A percentile compares a stretch with the other conserved stretches of the same genome.
Conservation (phyloP, 1,284 basidiomycete species). For the Fomitopsis betulina region DNA sequence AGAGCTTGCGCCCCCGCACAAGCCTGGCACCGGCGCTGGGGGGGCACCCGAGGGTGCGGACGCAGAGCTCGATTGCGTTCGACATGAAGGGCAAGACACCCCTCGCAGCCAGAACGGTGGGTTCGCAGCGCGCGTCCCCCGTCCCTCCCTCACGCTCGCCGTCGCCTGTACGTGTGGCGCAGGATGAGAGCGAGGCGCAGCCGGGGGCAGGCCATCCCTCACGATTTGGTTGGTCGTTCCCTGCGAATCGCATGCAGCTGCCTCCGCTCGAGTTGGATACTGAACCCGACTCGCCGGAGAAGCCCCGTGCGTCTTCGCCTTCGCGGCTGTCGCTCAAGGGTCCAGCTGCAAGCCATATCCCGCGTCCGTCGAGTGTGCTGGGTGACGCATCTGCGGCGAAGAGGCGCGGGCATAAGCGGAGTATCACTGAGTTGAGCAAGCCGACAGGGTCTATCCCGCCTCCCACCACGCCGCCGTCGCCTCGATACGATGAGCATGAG, state of each 20-base stretch:
- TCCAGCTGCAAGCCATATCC: not conserved
- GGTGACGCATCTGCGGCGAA: slow-evolving; percentile 5
- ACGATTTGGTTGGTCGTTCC: slow-evolving; percentile 39
- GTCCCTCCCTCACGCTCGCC: slow-evolving; percentile 5
- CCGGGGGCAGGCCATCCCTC: slow-evolving; percentile 19
- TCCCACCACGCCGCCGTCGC: slow-evolving; percentile 5
- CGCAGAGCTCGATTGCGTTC: not conserved
- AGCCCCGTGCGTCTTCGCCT: slow-evolving; percentile 4
- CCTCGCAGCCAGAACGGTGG: slow-evolving; percentile 16
- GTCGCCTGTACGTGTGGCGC: slow-evolving; percentile 8
- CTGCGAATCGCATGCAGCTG: slow-evolving; percentile 29
- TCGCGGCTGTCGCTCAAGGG: not conserved
- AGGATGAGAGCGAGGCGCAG: not conserved
- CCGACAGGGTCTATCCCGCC: slow-evolving; percentile 24
- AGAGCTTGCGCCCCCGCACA: not conserved
- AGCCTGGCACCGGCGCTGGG: not conserved
- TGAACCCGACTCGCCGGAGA: slow-evolving; percentile 29
- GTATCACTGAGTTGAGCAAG: slow-evolving; percentile 27
- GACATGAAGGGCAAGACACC: not conserved
- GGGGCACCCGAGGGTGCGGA: not conserved
- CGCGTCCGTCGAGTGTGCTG: slow-evolving; percentile 24
- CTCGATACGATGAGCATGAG: slow-evolving; percentile 10
- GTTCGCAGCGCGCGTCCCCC: slow-evolving; percentile 8
- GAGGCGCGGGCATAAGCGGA: slow-evolving; percentile 25
- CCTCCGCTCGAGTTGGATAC: slow-evolving; percentile 33